Conservation (phyloP, 805 yeast species). For the Wickerhamiella qilinensis region DNA sequence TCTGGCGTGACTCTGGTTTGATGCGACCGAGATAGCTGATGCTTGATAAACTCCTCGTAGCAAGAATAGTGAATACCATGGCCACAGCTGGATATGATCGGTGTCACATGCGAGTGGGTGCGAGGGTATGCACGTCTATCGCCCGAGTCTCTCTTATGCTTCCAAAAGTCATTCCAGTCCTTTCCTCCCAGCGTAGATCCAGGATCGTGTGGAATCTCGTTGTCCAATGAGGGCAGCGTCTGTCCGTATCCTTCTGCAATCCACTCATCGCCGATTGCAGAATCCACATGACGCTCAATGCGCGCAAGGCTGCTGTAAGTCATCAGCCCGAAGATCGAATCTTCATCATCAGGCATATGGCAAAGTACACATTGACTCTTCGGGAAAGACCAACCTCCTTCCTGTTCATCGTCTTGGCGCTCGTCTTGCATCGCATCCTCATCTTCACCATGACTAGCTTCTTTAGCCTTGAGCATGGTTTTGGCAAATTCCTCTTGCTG, state of each 20-base stretch:
- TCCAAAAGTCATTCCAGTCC: slow-evolving; percentile 27
- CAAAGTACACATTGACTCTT: slow-evolving; percentile 66
- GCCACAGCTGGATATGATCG: slow-evolving; percentile 62
- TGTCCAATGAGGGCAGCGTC: slow-evolving; percentile 7
- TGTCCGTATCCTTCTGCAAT: slow-evolving; percentile 1
- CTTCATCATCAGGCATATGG: slow-evolving; percentile 52
- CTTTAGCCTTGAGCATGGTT: slow-evolving; percentile 26
- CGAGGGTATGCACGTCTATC: slow-evolving; percentile 60
- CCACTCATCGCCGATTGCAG: slow-evolving; percentile 1
- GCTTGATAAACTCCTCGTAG: slow-evolving; percentile 37
- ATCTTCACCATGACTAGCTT: slow-evolving; percentile 27
- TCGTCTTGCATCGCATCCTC: slow-evolving; percentile 15
- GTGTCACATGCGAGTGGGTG: slow-evolving; percentile 11
- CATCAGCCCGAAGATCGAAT: slow-evolving; percentile 62
- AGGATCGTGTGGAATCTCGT: slow-evolving; percentile 6
- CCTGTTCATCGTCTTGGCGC: slow-evolving; percentile 9
- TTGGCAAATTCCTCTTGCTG: slow-evolving; percentile 67
- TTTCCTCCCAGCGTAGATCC: slow-evolving; percentile 14
- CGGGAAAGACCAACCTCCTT: slow-evolving; percentile 44
- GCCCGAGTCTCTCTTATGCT: slow-evolving; percentile 24
- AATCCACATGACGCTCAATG: background rate
- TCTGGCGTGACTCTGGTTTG: slow-evolving; percentile 67
- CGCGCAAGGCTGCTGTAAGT: slow-evolving; percentile 30
- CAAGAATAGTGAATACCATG: slow-evolving; percentile 87
- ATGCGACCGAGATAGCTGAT: slow-evolving; percentile 6